These are phyloP conservation scores for Phanerochaete carnosa DNA, from an alignment of 768 basidiomycete genomes.

Conservation along the genomic window DNA sequence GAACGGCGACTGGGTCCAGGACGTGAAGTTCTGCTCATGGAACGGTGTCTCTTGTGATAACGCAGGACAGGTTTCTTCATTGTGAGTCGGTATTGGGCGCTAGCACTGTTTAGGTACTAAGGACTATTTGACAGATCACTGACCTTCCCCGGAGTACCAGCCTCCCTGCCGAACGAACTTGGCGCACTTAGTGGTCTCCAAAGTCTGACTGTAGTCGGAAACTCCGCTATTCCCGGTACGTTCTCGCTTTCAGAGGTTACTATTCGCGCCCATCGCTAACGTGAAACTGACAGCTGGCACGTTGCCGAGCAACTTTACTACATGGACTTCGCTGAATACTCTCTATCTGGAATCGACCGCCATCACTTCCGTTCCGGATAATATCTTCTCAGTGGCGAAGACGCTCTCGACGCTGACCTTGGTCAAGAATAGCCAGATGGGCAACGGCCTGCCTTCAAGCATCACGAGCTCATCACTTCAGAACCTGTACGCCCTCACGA, in stretches of 20 bases:
- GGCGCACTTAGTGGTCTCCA: slow-evolving; percentile 36
- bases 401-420: slow-evolving; percentile 37
- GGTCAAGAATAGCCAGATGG: slow-evolving; percentile 39
- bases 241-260: background rate
- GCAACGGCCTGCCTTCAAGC: slow-evolving; percentile 33
- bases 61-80: slow-evolving; percentile 34
- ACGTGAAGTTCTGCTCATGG: slow-evolving; percentile 45
- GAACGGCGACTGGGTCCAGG: slow-evolving; percentile 43
- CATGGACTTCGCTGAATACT: slow-evolving; percentile 32
- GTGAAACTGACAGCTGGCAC: slow-evolving; percentile 31
- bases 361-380: slow-evolving; percentile 33
- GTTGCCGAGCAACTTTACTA: slow-evolving; percentile 36
- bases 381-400: slow-evolving; percentile 30
- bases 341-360: slow-evolving; percentile 40
- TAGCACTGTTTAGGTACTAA: background rate
- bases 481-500: slow-evolving; percentile 32
- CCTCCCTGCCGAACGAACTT: slow-evolving; percentile 39
- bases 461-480: slow-evolving; percentile 31
- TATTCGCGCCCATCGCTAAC: background rate
- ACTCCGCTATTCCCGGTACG: slow-evolving; percentile 40
- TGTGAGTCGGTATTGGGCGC: slow-evolving; percentile 31
- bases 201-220: slow-evolving; percentile 37
- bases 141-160: slow-evolving; percentile 46
- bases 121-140: slow-evolving; percentile 28
- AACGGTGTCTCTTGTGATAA: slow-evolving; percentile 41